These are phyloP conservation scores for Rosa persica DNA, from an alignment of 306 rosid genomes.

Conservation along the genomic window DNA sequence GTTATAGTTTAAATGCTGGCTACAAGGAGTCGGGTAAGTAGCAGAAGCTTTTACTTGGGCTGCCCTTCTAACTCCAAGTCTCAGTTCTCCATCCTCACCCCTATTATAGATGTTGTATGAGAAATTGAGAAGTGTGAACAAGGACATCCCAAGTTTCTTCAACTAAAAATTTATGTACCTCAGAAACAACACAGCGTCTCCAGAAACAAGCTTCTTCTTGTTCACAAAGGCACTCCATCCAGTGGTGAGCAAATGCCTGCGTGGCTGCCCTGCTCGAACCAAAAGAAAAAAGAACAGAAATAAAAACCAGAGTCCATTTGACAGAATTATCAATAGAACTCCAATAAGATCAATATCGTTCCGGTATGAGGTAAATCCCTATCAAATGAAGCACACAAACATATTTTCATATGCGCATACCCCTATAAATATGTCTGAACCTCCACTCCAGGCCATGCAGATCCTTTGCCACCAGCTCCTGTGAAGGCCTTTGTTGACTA, in stretches of 20 bases:
- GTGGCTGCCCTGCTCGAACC: conserved; percentile 80
- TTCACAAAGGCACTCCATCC: conserved; percentile 99
- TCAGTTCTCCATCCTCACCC: conserved; percentile 88
- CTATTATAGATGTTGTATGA: conserved; percentile 32
- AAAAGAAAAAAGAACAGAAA: not conserved
- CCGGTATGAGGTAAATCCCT: not conserved
- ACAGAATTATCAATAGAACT: not conserved
- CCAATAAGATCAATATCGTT: not conserved
- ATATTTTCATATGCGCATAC: conserved; percentile 34
- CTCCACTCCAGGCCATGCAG: conserved; percentile 89
- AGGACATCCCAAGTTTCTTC: not conserved
- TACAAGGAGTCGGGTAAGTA: conserved; percentile 41
- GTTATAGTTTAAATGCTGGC: conserved; percentile 56
- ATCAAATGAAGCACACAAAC: not conserved
- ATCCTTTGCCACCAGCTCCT: conserved; percentile 97
- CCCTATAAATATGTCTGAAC: conserved; percentile 94
- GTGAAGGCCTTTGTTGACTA: conserved; percentile 90
- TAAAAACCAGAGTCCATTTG: not conserved
- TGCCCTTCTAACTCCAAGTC: conserved; percentile 91
- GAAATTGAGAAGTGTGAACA: conserved; percentile 9
- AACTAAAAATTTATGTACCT: conserved; percentile 41
- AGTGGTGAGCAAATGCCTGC: conserved; percentile 98
- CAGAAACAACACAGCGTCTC: conserved; percentile 96
- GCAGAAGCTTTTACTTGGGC: conserved; percentile 66
- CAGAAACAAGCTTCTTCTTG: conserved; percentile 96